Evolutionary conservation across 2,329 filamentous ascomycete genomes (phyloP).

Genomic region (Ophiocordyceps robertsii): DNA sequence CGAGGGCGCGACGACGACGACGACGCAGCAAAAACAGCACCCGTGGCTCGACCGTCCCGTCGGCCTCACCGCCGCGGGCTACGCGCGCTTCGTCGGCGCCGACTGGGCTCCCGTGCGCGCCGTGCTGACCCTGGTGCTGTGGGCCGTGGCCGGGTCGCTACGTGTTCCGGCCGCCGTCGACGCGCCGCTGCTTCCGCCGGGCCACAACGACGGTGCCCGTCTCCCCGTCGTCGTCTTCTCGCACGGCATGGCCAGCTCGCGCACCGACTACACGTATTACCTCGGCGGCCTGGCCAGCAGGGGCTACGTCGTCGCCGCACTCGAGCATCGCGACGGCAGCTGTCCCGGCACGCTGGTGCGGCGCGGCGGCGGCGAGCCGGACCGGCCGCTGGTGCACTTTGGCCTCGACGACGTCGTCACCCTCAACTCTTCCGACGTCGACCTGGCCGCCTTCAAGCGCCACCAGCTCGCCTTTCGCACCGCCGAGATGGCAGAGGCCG

Average conservation of each 20-base stretch:
- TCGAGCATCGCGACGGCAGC: constrained; percentile 40
- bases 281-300: constrained; percentile 35
- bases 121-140: constrained; percentile 28
- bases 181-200: constrained; percentile 19
- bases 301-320: constrained; percentile 32
- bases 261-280: constrained; percentile 38
- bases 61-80: constrained; percentile 29
- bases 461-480: constrained; percentile 36
- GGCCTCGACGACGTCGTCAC: constrained; percentile 17
- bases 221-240: constrained; percentile 37
- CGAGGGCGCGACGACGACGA: constrained; percentile 10
- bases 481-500: constrained; percentile 32
- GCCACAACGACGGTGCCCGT: constrained; percentile 5
- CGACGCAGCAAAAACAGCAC: constrained; percentile 21
- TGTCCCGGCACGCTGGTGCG: constrained; percentile 29
- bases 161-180: constrained; percentile 34
- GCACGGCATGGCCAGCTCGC: constrained; percentile 35
- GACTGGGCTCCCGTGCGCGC: constrained; percentile 28
- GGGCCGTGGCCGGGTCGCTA: constrained; percentile 27
- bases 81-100: constrained; percentile 29
- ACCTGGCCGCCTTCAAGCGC: constrained; percentile 21
- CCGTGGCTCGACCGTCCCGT: constrained; percentile 31
- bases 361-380: constrained; percentile 11
- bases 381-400: constrained; percentile 21
- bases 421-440: constrained; percentile 17